Evolutionary conservation across 2,329 filamentous ascomycete genomes (phyloP).

Genomic region (Ascochyta clinopodiicola): DNA sequence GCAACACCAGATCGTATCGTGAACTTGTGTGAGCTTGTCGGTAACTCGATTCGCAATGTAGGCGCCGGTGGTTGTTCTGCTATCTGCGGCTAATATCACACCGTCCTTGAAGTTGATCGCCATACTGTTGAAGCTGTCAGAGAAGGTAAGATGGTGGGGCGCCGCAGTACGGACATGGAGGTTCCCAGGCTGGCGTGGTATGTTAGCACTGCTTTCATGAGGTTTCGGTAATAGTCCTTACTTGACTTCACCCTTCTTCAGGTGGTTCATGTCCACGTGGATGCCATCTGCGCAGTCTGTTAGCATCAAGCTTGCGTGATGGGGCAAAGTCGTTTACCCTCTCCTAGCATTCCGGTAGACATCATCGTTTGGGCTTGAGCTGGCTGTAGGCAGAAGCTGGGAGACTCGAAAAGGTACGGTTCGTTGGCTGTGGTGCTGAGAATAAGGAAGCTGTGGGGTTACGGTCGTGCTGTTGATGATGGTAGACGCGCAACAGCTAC

Average conservation of each 20-base stretch:
- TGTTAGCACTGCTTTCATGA: conserved; percentile 27
- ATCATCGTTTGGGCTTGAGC: conserved; percentile 33
- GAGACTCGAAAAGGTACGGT: background rate
- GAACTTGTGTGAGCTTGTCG: conserved; percentile 97
- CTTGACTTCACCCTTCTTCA: conserved; percentile 99
- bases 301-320: conserved; percentile 28
- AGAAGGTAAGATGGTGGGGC: conserved; percentile 24
- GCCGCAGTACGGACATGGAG: conserved; percentile 75
- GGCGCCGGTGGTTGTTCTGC: conserved; percentile 93
- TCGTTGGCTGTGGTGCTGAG: conserved; percentile 7
- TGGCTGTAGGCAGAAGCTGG: background rate
- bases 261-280: conserved; percentile 96
- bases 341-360: conserved; percentile 47
- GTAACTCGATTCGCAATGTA: conserved; percentile 99
- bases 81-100: conserved; percentile 97
- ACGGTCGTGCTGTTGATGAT: conserved; percentile 11
- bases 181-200: conserved; percentile 77
- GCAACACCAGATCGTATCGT: conserved; percentile 99
- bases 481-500: conserved; percentile 20
- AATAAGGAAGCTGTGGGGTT: conserved; percentile 16
- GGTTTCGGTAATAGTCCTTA: conserved; percentile 58
- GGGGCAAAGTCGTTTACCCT: conserved; percentile 37
- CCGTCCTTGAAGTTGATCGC: conserved; percentile 99
- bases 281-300: conserved; percentile 79
- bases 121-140: conserved; percentile 69